Evolutionary conservation across 306 rosid species (phyloP).

Genomic region (Prunus padus): DNA sequence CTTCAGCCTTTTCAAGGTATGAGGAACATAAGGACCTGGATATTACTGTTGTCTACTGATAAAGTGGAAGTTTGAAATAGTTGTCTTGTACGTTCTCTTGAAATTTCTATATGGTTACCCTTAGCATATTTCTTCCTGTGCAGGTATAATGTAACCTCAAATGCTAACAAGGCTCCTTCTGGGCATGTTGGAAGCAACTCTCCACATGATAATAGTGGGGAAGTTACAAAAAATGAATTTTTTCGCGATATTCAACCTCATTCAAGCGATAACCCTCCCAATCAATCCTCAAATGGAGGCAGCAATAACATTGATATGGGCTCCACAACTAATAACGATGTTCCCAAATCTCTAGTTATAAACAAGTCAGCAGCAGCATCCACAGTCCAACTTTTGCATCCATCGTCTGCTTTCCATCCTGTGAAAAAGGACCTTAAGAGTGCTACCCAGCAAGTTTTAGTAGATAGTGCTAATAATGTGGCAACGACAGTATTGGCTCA

Average conservation of each 20-base stretch:
- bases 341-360: slow-evolving; percentile 44
- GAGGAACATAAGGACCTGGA: slow-evolving; percentile 5
- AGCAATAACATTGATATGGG: slow-evolving; percentile 79
- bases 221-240: slow-evolving; percentile 50
- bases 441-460: slow-evolving; percentile 42
- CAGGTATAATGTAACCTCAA: slow-evolving; percentile 70
- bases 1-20: slow-evolving; percentile 86
- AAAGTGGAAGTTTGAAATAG: neutral
- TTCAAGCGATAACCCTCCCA: slow-evolving; percentile 62
- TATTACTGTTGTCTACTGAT: neutral
- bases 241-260: slow-evolving; percentile 54
- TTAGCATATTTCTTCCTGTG: neutral
- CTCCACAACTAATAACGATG: slow-evolving; percentile 58
- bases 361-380: slow-evolving; percentile 51
- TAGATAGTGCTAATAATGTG: slow-evolving; percentile 36
- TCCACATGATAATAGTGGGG: slow-evolving; percentile 47
- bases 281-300: slow-evolving; percentile 59
- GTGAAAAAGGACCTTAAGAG: slow-evolving; percentile 36
- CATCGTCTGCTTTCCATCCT: slow-evolving; percentile 58
- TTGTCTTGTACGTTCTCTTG: slow-evolving; percentile 20
- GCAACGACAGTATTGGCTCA: slow-evolving; percentile 39
- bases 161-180: slow-evolving; percentile 55
- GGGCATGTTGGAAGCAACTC: slow-evolving; percentile 66
- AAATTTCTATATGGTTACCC: neutral
- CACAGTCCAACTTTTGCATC: slow-evolving; percentile 48